phyloP scores from a whole-genome alignment of 805 yeast genomes.

The Candida caryicola region DNA sequence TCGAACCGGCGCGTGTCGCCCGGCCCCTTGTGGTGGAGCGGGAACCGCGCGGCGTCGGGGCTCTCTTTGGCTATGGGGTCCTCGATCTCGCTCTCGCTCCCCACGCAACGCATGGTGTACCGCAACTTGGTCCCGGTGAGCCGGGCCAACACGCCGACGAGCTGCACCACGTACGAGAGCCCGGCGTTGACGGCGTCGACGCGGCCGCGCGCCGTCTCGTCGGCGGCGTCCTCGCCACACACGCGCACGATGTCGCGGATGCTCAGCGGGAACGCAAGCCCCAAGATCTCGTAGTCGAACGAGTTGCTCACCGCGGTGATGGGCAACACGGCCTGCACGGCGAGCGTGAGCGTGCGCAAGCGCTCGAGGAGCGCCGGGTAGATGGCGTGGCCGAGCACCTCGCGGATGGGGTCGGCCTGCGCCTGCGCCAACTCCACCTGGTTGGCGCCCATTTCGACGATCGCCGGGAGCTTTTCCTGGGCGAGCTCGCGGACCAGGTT shows the following conservation, averaged over 20 bases:
- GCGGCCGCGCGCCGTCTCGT: background rate
- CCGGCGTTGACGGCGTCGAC: conserved; percentile 27
- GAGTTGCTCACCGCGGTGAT: conserved; percentile 24
- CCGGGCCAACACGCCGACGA: conserved; percentile 22
- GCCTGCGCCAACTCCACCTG: conserved; percentile 25
- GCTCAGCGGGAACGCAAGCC: conserved; percentile 34
- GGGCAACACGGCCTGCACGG: conserved; percentile 23
- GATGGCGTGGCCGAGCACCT: conserved; percentile 18
- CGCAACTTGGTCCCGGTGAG: conserved; percentile 25
- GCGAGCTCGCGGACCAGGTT: conserved; percentile 15
- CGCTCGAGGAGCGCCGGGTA: conserved; percentile 21
- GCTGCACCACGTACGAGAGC: conserved; percentile 27
- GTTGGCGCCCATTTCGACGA: conserved; percentile 14
- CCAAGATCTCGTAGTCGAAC: conserved; percentile 28
- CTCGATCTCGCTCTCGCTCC: conserved; percentile 19
- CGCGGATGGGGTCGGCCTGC: conserved; percentile 28
- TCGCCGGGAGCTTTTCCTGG: conserved; percentile 15
- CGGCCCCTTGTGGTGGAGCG: conserved; percentile 18
- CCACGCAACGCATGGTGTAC: conserved; percentile 25
- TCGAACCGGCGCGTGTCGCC: conserved; percentile 22
- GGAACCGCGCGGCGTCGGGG: conserved; percentile 17
- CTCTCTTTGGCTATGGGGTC: conserved; percentile 16
- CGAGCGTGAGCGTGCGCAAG: conserved; percentile 13
- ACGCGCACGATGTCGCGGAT: conserved; percentile 27
- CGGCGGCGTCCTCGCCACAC: conserved; percentile 20